Evolutionary conservation across 2,329 filamentous ascomycete species (phyloP).

Genomic region (Penicillium sp.): DNA sequence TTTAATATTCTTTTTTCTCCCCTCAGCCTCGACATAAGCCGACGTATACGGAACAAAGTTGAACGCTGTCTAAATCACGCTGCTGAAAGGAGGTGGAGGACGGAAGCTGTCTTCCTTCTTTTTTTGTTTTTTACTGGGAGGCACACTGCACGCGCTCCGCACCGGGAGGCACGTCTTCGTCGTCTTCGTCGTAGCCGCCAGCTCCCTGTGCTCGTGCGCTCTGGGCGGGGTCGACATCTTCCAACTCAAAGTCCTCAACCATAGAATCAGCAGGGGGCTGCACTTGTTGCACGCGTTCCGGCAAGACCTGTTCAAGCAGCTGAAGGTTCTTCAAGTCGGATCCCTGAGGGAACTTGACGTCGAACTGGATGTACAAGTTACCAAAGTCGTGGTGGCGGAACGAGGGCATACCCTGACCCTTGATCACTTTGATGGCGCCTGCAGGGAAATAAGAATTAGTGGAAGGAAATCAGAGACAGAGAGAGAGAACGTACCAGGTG

Average conservation of each 20-base stretch:
- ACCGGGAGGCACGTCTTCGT: constrained; percentile 45
- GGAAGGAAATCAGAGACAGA: background rate
- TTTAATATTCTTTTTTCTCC: background rate
- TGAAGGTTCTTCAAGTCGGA: constrained; percentile 66
- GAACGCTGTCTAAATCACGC: background rate
- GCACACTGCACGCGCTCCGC: constrained; percentile 51
- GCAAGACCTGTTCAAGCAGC: constrained; percentile 79
- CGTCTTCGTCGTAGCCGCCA: constrained; percentile 66
- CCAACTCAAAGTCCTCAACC: constrained; percentile 83
- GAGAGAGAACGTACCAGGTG: constrained; percentile 63
- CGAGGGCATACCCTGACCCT: constrained; percentile 96
- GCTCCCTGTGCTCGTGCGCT: constrained; percentile 60
- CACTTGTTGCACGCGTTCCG: constrained; percentile 61
- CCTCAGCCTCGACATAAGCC: background rate
- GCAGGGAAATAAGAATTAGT: constrained; percentile 10
- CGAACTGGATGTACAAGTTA: constrained; percentile 96
- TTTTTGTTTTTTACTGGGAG: constrained; percentile 44
- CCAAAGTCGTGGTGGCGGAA: constrained; percentile 91
- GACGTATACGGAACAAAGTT: background rate
- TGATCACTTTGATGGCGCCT: constrained; percentile 91
- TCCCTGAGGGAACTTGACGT: constrained; percentile 91
- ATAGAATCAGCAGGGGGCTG: constrained; percentile 77
- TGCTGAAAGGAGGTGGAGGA: background rate
- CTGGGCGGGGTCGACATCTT: constrained; percentile 73
- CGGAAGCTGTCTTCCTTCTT: background rate